phyloP scores from a whole-genome alignment of 179 eudicot genomes.

The Camellia oleifera region DNA sequence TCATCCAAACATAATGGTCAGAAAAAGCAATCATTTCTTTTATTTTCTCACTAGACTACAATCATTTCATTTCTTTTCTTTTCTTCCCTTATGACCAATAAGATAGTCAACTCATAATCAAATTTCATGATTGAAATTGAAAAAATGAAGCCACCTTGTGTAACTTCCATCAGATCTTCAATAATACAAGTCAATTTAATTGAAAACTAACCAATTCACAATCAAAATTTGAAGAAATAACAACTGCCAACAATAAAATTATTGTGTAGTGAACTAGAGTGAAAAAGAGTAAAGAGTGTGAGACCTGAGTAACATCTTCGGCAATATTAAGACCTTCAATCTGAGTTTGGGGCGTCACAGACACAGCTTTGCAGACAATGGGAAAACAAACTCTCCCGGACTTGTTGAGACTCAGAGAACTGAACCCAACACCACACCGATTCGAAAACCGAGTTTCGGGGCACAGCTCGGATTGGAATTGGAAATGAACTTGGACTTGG shows the following conservation, averaged over 20 bases:
- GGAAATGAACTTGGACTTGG: background rate
- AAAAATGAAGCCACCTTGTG: background rate
- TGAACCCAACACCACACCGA: conserved; percentile 18
- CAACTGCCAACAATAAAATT: background rate
- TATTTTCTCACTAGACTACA: too few relatives aligned
- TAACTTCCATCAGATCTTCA: background rate
- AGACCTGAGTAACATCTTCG: conserved; percentile 84
- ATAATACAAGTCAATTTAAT: background rate
- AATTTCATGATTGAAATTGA: background rate
- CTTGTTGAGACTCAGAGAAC: conserved; percentile 27
- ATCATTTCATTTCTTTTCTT: too few relatives aligned
- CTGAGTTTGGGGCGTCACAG: conserved; percentile 43
- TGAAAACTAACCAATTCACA: background rate
- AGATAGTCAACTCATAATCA: background rate
- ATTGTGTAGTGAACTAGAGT: background rate
- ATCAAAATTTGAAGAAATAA: background rate
- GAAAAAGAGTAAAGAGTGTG: background rate
- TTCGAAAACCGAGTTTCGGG: conserved; percentile 22
- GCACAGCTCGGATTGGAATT: conserved; percentile 2
- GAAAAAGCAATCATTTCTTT: too few relatives aligned
- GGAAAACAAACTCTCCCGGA: conserved; percentile 21
- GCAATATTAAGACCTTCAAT: conserved; percentile 80
- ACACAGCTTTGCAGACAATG: conserved; percentile 55
- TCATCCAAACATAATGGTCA: too few relatives aligned
- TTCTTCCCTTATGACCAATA: too few relatives aligned